phyloP scores from a whole-genome alignment of 164 flowering plant species.

The Houttuynia cordata region DNA sequence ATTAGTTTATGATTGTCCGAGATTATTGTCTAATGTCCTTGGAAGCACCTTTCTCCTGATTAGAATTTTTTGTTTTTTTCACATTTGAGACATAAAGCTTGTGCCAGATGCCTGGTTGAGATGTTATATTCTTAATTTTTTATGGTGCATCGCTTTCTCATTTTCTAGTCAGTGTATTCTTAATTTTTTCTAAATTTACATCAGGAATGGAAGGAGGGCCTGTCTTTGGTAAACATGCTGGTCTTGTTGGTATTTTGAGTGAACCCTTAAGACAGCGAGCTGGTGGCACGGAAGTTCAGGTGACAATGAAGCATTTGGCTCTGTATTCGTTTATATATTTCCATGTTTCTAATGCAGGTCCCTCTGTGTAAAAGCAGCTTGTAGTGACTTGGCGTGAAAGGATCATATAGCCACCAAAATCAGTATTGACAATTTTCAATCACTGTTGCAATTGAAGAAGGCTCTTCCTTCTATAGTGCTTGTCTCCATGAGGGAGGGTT shows the following conservation, averaged over 20 bases:
- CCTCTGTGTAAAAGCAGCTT: slow-evolving; percentile 51
- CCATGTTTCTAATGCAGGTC: slow-evolving; percentile 9
- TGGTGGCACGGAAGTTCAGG: slow-evolving; percentile 93
- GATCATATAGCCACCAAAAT: slow-evolving; percentile 16
- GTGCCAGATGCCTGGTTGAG: too few relatives aligned
- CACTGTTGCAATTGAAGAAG: slow-evolving; percentile 34
- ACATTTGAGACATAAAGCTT: too few relatives aligned
- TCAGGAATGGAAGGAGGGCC: slow-evolving; percentile 98
- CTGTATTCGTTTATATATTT: too few relatives aligned
- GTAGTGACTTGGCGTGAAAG: slow-evolving; percentile 88
- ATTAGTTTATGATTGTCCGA: too few relatives aligned
- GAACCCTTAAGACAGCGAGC: slow-evolving; percentile 67
- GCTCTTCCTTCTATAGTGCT: slow-evolving; percentile 72
- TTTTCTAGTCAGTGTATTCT: slow-evolving; percentile 5
- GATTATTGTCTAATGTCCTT: too few relatives aligned
- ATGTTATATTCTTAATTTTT: too few relatives aligned
- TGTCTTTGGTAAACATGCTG: slow-evolving; percentile 46
- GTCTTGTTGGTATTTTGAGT: slow-evolving; percentile 57
- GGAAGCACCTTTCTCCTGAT: too few relatives aligned
- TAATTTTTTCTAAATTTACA: slow-evolving; percentile 7
- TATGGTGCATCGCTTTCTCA: background rate
- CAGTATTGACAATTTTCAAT: slow-evolving; percentile 8
- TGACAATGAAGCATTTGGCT: slow-evolving; percentile 9
- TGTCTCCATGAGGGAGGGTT: slow-evolving; percentile 57
- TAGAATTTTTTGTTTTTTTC: too few relatives aligned